Evolutionary conservation across 805 yeast genomes (phyloP), one percentile per base, ranked within the genome.

Genomic region (Candida incommunis): DNA sequence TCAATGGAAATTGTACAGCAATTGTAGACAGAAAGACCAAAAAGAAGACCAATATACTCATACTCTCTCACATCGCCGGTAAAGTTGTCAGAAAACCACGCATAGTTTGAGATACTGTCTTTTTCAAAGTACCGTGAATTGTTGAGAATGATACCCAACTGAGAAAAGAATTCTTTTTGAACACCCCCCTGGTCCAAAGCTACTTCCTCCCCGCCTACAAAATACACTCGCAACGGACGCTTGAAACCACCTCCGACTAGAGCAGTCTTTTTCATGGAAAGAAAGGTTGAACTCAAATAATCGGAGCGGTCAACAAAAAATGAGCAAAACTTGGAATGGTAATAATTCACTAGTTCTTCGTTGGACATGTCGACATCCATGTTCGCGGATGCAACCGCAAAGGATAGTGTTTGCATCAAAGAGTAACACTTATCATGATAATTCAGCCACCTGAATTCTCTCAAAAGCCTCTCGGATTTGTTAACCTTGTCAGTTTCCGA

Each of bases 81-180:
- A 18, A 31, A 31, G 7, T 9, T 4, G 20, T 31, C 37, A 5
- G 37, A 31, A n/a, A 31, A 31, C 37, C 37, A 31, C 7, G 37
- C 13, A 31, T 9, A 31, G 37, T 18, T 18, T 11, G 37, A 31
- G 37, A 18, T 13, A 18, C 20, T 16, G 20, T 31, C 37, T 16
- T 13, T 5, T 9, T 9, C 7, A 31, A 31, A 31, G 18, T 31
- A 31, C 20, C 20, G 9, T 16, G 37, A 31, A 5, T 31, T 7
- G 37, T 31, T 31, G 18, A 31, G 20, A 7, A 31, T 9, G 20
- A 31, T 18, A 16, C 37, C 37, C 13, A 31, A 18, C 20, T 31
- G 37, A 11, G 37, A 31, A 31, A 31, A 31, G 37, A 31, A 31
- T n/a, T 31, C 37, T 31, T 31, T 31, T 16, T 31, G 37, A n/a